Base-by-base conservation (phyloP, 768 basidiomycete species). In the Agaricus bisporus region DNA sequence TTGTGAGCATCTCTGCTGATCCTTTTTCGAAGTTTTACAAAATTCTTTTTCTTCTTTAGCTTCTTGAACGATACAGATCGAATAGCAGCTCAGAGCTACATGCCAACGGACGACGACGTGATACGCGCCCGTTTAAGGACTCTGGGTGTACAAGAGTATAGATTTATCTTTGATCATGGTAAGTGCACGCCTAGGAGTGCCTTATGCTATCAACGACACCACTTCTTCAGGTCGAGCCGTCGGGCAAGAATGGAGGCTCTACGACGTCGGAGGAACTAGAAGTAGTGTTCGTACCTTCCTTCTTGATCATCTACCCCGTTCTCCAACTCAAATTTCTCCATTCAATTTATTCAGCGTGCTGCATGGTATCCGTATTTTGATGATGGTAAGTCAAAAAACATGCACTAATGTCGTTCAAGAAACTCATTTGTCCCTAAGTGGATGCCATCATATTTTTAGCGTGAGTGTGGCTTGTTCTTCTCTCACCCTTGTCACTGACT, bases 361-460 rank as follows among this genome's bases (percentile, higher is more conserved):
- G 84, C 82, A 0, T 92, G 90, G 89, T 82, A 81, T 63, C 81
- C 86, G 3, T 91, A 84, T 66, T 91, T 91, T 57, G 87, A 91
- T 58, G 86, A 89, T 64, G 79, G 77, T 77, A 58, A 51, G 70
- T 63, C 18, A 12, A 42, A 22, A 36, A n/a, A 37, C 38, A 11
- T n/a, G 26, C 22, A 42, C 18, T 56, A 41, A 49, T 35, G 32
- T 48, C 49, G 29, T 14, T 39, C 38, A 39, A 39, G 38, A 17
- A 12, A 51, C 35, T 29, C 37, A 11, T 36, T 7, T 39, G 42
- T 25, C 26, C 14, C 39, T 10, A 56, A 80, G 81, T 86, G 49
- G 82, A 89, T 67, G 82, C 88, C 1, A 88, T 92, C 64, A 91
- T 93, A 60, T 92, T 91, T 70, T 80, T 92, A 36, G 86, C 85